A percentile compares a stretch with the other conserved stretches of the same genome.
Evolutionary conservation across 2,329 filamentous ascomycete species (phyloP).

Genomic region (Blumeriella jaapii): DNA sequence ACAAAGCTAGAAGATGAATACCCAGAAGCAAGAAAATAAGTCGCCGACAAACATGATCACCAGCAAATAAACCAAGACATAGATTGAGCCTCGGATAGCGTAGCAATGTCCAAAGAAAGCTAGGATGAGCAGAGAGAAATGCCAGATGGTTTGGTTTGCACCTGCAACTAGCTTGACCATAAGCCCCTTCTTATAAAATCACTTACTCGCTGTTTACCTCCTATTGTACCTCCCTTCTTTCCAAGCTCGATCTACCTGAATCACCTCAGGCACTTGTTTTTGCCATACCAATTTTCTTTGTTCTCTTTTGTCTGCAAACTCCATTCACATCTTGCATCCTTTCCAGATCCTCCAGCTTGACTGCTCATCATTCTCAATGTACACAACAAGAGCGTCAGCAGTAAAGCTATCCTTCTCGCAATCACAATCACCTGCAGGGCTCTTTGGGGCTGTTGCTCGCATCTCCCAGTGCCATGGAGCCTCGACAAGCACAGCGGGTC

Average conservation of each 20-base stretch:
- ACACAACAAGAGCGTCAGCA: constrained; percentile 19
- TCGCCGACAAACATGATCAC: not conserved
- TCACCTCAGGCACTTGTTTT: constrained; percentile 4
- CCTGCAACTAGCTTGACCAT: too few relatives aligned
- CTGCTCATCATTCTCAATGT: constrained; percentile 19
- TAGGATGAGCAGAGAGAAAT: too few relatives aligned
- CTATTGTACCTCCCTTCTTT: too few relatives aligned
- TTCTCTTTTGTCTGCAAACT: constrained; percentile 4
- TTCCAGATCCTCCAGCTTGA: constrained; percentile 4
- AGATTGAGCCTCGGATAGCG: too few relatives aligned
- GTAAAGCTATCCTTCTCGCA: constrained; percentile 16
- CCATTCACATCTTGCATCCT: constrained; percentile 3
- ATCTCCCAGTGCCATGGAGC: constrained; percentile 17
- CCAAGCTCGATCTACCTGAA: too few relatives aligned
- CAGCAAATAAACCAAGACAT: too few relatives aligned
- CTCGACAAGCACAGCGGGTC: constrained; percentile 9
- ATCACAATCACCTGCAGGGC: constrained; percentile 19
- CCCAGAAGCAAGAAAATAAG: not conserved
- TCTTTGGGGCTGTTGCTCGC: constrained; percentile 20
- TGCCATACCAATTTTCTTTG: constrained; percentile 2
- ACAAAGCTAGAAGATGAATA: too few relatives aligned
- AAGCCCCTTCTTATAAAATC: too few relatives aligned
- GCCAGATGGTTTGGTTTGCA: too few relatives aligned
- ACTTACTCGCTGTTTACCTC: too few relatives aligned
- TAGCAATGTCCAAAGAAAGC: too few relatives aligned